phyloP scores from a whole-genome alignment of 31 red algal species.

The Asparagopsis taxiformis region DNA sequence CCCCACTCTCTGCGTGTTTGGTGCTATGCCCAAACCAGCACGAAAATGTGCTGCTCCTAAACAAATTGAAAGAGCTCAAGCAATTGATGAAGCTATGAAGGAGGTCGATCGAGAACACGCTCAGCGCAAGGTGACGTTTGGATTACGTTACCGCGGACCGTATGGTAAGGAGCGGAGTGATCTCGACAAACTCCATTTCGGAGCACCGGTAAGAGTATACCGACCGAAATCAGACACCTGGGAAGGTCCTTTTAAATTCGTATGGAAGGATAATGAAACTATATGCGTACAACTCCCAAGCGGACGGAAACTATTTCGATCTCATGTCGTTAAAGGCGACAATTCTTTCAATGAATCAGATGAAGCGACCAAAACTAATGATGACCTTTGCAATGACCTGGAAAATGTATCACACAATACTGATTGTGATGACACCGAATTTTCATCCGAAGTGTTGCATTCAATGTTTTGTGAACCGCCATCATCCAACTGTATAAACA shows the following conservation, averaged over 20 bases:
- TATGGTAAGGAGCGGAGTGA: neutral
- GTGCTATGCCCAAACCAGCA: slow-evolving; percentile 3
- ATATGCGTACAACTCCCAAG: neutral
- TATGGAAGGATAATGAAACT: neutral
- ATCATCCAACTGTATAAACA: too few species aligned
- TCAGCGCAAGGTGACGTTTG: slow-evolving; percentile 14
- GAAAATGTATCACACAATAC: too few species aligned
- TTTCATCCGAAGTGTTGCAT: too few species aligned
- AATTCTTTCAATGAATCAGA: neutral
- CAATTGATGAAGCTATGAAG: too few species aligned
- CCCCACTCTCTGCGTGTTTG: slow-evolving; percentile 16
- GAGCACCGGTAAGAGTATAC: neutral
- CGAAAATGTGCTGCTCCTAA: neutral
- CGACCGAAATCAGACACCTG: neutral
- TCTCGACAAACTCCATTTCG: neutral
- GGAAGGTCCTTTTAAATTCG: neutral
- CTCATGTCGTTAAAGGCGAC: neutral
- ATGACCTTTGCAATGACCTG: too few species aligned
- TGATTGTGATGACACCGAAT: too few species aligned
- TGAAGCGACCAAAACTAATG: neutral
- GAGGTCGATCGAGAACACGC: slow-evolving; percentile 31
- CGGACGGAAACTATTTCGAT: too few species aligned
- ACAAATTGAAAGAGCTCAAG: slow-evolving; percentile 29
- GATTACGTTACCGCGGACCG: slow-evolving; percentile 3
- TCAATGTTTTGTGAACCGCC: too few species aligned